A percentile compares a stretch with the other conserved stretches of the same genome.
phyloP scores from a whole-genome alignment of 2,329 filamentous ascomycete species.

The Myrmaecium sp. region DNA sequence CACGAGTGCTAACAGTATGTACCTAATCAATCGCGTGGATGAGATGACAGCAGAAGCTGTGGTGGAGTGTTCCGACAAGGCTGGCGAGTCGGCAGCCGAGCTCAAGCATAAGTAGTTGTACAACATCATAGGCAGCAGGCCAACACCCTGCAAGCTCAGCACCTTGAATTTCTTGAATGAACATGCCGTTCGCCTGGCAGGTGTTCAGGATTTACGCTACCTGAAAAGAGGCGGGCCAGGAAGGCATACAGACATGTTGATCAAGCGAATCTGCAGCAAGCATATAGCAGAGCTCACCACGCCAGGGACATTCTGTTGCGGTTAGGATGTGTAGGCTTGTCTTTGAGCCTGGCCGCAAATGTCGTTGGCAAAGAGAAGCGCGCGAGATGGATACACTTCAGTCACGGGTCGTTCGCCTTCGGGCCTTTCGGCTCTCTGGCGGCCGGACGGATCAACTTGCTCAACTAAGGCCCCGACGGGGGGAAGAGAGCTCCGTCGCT shows the following conservation, averaged over 20 bases:
- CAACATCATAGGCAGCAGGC: slow-evolving; percentile 22
- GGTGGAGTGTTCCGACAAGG: slow-evolving; percentile 16
- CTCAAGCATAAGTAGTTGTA: slow-evolving; percentile 22
- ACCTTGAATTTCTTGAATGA: slow-evolving; percentile 24
- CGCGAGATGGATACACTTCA: slow-evolving; percentile 24
- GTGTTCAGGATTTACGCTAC: no score
- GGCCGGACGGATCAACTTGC: slow-evolving; percentile 25
- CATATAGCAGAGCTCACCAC: slow-evolving; percentile 29
- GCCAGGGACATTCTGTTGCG: slow-evolving; percentile 30
- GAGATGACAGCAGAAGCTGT: slow-evolving; percentile 17
- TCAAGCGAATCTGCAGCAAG: slow-evolving; percentile 31
- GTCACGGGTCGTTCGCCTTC: slow-evolving; percentile 22
- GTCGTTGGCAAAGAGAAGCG: slow-evolving; percentile 21
- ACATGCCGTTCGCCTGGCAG: slow-evolving; percentile 15
- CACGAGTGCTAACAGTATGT: slow-evolving; percentile 18
- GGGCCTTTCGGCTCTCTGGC: slow-evolving; percentile 24
- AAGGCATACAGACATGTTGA: no score
- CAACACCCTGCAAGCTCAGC: slow-evolving; percentile 23
- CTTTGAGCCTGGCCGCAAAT: slow-evolving; percentile 17
- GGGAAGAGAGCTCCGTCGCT: slow-evolving; percentile 1
- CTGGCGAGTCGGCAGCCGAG: slow-evolving; percentile 12
- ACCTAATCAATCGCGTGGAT: slow-evolving; percentile 27
- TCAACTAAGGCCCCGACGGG: slow-evolving; percentile 2
- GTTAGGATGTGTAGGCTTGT: slow-evolving; percentile 25
- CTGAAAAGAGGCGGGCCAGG: no score